These are phyloP conservation scores for Digitaria exilis DNA, from an alignment of 202 grass and related monocot genomes.

Conservation along the genomic window DNA sequence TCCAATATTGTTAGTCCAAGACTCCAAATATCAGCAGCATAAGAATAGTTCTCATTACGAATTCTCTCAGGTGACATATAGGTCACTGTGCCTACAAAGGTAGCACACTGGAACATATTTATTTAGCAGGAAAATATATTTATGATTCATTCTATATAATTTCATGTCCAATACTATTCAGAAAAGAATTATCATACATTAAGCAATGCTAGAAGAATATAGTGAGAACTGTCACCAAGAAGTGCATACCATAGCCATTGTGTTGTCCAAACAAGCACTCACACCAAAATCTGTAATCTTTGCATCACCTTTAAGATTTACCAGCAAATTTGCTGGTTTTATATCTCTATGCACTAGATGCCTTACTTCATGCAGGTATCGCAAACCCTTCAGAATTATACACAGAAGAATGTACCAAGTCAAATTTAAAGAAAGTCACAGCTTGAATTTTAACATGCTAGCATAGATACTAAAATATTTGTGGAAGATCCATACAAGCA, in stretches of 20 bases:
- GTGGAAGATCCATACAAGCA: conserved; percentile 61
- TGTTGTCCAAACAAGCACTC: conserved; percentile 91
- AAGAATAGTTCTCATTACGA: conserved; percentile 89
- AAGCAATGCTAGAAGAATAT: conserved; percentile 37
- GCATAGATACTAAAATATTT: conserved; percentile 23
- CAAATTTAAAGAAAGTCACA: conserved; percentile 24
- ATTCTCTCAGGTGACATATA: conserved; percentile 99
- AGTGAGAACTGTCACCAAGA: not conserved
- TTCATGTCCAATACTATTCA: conserved; percentile 29
- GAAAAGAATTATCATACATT: conserved; percentile 7
- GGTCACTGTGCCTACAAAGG: conserved; percentile 94
- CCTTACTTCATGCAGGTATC: too few species aligned
- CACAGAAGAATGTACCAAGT: conserved; percentile 35
- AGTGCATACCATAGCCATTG: conserved; percentile 92
- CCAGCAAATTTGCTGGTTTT: conserved; percentile 95
- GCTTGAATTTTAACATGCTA: conserved; percentile 2
- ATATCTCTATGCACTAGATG: too few species aligned
- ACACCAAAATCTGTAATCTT: conserved; percentile 97
- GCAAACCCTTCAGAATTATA: too few species aligned
- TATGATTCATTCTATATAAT: conserved; percentile 29
- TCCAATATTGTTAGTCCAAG: conserved; percentile 91
- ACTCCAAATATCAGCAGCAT: conserved; percentile 98
- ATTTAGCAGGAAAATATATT: conserved; percentile 56
- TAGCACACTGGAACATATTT: conserved; percentile 94
- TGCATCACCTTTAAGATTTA: conserved; percentile 88